Evolutionary conservation across 352 stramenopile genomes (phyloP), one percentile per base, ranked within the genome.

Genomic region (Phytophthora kernoviae): DNA sequence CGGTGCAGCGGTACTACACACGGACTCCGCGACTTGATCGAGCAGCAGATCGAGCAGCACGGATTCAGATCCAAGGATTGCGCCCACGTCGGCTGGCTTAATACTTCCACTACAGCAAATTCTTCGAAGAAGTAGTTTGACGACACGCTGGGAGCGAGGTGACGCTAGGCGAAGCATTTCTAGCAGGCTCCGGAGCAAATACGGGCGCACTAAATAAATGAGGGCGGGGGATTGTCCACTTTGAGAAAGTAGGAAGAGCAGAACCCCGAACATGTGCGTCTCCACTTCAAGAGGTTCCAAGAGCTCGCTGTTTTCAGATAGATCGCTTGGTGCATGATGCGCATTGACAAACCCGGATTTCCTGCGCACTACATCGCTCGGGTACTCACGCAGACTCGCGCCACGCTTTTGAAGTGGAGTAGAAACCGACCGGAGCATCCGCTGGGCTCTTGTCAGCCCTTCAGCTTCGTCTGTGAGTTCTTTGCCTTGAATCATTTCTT

Each of bases 1-100:
- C 9, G 85, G 81, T 37, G 85, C 77, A 17, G 79, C 79, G 9
- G 83, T 91, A 36, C 83, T 93, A 54, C 83, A 94, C 15, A 96
- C 79, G 0, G 87, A 93, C 36, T 96, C 87, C 5, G 87, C 84
- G 11, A 96, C 86, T 78, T 94, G 87, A 66, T 96, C 84, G 1
- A 96, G 71, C 46, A 96, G 42, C 8, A 94, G 53, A 59, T 96
- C 87, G n/a, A 94, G 75, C 11, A 96, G 60, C 10, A 94, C 76
- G 1, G 84, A 88, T 34, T 94, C 85, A 0, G 84, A 93, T 1
- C 87, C 87, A 45, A 93, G 84, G 7, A 96, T 75, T 8, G 74
- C 67, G 33, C 77, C 81, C 9, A 96, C 80, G 36, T 90, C 71
- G 24, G 59, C 66, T 10, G 87, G 87, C 17, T 77, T 81, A 22